Base-by-base conservation (phyloP, 2,329 filamentous ascomycete genomes). In the Graphilbum ipis-grandicollis region DNA sequence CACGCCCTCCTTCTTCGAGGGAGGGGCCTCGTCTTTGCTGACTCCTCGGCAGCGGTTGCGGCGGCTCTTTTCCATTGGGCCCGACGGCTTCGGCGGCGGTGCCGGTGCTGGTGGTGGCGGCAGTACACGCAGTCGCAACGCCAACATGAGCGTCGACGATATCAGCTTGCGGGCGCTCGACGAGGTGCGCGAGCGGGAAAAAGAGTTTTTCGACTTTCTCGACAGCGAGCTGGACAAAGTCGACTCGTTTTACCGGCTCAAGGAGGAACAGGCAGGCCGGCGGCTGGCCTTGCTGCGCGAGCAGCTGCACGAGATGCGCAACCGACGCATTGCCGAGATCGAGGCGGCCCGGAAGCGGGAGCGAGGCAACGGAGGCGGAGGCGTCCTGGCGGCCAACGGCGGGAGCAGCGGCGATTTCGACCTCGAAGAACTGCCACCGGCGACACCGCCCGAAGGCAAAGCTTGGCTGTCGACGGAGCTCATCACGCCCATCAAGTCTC, bases 251-350 rank as follows among this genome's bases (percentile, higher is more conserved):
- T 96, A 96, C 60, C 75, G 72, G 47, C 60, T 72, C 46, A 94
- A 94, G 52, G 90, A 98, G 52, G 69, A 81, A 21, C 83, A 94
- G 51, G 83, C 88, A 0, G 79, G 74, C 0, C 61, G 76, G 38
- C 72, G 86, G 2, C 60, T 94, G 19, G 59, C 63, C 1, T 54
- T 79, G 4, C 63, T 98, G 33, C 72, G 81, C 31, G 74, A 85
- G 36, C 90, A 98, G 53, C 65, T 98, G 23, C 86, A 93, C 51
- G 80, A 92, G 48, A 93, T 96, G 84, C 71, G 85, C 32, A 84
- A 92, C 52, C 71, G 79, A 13, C 75, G 88, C 18, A 67, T 83
- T 21, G 68, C 78, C 36, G 84, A 94, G 50, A 63, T 84, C 39
- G 56, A 66, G 41, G 58, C 60, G 32, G 50, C 56, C 32, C 60